phyloP scores from a whole-genome alignment of 768 basidiomycete species.

The Guyanaporus albipodus region DNA sequence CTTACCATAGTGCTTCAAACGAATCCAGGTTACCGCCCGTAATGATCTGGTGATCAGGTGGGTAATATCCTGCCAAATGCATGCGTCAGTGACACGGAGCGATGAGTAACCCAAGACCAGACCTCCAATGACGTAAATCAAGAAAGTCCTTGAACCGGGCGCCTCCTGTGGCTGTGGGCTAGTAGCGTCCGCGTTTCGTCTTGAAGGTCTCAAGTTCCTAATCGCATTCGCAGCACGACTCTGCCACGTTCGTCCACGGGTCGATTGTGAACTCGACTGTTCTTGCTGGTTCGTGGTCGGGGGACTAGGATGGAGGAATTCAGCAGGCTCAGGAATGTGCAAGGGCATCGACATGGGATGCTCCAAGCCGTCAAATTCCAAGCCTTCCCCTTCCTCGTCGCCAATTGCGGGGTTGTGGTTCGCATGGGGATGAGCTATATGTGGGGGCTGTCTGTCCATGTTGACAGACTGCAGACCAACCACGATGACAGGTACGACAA shows the following conservation, averaged over 20 bases:
- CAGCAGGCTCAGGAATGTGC: conserved; percentile 27
- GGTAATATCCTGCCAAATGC: conserved; percentile 71
- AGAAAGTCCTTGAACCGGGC: conserved; percentile 54
- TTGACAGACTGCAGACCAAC: conserved; percentile 78
- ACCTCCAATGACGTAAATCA: conserved; percentile 90
- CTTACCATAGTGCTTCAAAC: conserved; percentile 74
- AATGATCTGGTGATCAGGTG: conserved; percentile 83
- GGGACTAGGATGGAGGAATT: conserved; percentile 14
- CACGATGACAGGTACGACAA: conserved; percentile 79
- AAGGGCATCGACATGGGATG: conserved; percentile 24
- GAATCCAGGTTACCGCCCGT: conserved; percentile 76
- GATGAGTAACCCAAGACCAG: conserved; percentile 16
- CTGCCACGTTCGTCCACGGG: conserved; percentile 48
- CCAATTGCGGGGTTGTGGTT: conserved; percentile 14
- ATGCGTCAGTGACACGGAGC: conserved; percentile 3
- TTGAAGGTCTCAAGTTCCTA: conserved; percentile 47
- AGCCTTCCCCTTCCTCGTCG: conserved; percentile 26
- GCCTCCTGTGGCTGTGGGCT: conserved; percentile 23
- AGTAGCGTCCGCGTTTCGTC: conserved; percentile 20
- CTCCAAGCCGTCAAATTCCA: conserved; percentile 26
- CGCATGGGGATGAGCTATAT: conserved; percentile 11
- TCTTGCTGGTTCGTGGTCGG: conserved; percentile 12
- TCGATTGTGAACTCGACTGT: conserved; percentile 15
- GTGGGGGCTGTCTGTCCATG: conserved; percentile 36
- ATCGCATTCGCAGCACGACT: conserved; percentile 61